Percentiles rank a stretch among this genome's conserved stretches.
Evolutionary conservation across 2,329 filamentous ascomycete genomes (phyloP).

Genomic region (Hymenotorrendiella dingleyae): DNA sequence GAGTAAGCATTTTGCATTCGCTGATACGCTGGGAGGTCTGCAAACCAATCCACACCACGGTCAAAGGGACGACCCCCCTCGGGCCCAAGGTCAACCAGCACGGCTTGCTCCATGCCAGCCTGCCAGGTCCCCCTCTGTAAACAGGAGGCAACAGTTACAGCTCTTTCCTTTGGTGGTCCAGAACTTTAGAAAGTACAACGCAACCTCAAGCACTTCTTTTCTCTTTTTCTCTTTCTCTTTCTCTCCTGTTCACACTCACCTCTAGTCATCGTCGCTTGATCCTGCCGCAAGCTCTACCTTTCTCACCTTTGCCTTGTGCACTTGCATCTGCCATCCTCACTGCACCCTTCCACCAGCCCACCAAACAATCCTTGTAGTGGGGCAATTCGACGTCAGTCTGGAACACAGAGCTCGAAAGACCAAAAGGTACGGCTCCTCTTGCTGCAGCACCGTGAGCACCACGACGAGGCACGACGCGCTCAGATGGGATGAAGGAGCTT

Average conservation of each 20-base stretch:
- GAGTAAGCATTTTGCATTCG: background rate
- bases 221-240: too few relatives aligned
- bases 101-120: too few relatives aligned
- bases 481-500: constrained; percentile 11
- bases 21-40: background rate
- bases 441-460: too few relatives aligned
- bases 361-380: constrained; percentile 23
- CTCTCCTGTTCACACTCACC: too few relatives aligned
- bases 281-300: background rate
- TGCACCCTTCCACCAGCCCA: constrained; percentile 7
- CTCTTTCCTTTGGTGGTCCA: too few relatives aligned
- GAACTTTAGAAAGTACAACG: too few relatives aligned
- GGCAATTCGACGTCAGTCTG: constrained; percentile 22
- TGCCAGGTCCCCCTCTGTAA: too few relatives aligned
- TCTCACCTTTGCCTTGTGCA: background rate
- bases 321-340: background rate
- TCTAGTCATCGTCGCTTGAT: too few relatives aligned
- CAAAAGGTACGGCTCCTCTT: constrained; percentile 16
- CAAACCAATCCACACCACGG: background rate
- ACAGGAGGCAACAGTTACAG: too few relatives aligned
- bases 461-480: too few relatives aligned
- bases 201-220: too few relatives aligned
- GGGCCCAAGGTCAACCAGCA: too few relatives aligned
- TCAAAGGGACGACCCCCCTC: background rate
- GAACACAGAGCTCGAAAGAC: constrained; percentile 19